Conservation (phyloP, 2,329 filamentous ascomycete genomes). For the Emmonsiellopsis sp. region DNA sequence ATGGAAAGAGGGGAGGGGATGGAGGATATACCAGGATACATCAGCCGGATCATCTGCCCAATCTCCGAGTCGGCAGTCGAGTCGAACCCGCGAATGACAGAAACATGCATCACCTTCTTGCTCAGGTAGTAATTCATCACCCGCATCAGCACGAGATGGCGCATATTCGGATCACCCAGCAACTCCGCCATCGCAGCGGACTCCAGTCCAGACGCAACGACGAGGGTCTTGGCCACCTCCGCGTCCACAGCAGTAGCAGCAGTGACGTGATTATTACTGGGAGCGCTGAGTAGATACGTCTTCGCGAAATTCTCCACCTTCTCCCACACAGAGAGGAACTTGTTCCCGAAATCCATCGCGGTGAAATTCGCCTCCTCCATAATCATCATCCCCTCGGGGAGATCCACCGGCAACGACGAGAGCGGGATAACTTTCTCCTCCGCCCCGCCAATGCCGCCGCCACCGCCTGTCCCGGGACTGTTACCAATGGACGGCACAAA, state of each 20-base stretch:
- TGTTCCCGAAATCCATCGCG: background rate
- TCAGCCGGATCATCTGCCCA: conserved; percentile 10
- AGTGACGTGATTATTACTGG: background rate
- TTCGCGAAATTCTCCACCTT: background rate
- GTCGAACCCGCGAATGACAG: conserved; percentile 19
- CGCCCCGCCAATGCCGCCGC: background rate
- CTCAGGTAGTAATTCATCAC: conserved; percentile 21
- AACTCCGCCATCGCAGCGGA: conserved; percentile 12
- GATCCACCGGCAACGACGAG: background rate
- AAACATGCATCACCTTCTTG: conserved; percentile 16
- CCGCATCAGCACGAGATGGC: conserved; percentile 19
- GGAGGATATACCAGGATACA: conserved; percentile 14
- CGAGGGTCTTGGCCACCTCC: conserved; percentile 15
- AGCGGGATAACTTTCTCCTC: background rate
- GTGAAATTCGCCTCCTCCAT: background rate
- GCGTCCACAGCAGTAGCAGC: conserved; percentile 5
- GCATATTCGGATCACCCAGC: conserved; percentile 15
- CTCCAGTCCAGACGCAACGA: conserved; percentile 9
- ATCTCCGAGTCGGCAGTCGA: conserved; percentile 16
- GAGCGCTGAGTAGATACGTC: background rate
- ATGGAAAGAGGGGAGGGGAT: background rate
- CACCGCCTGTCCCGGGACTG: no score
- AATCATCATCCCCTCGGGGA: background rate
- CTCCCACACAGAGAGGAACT: background rate
- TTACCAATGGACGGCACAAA: background rate